These are phyloP conservation scores for Yarrowia sp. DNA, from an alignment of 805 yeast genomes.

Conservation along the genomic window DNA sequence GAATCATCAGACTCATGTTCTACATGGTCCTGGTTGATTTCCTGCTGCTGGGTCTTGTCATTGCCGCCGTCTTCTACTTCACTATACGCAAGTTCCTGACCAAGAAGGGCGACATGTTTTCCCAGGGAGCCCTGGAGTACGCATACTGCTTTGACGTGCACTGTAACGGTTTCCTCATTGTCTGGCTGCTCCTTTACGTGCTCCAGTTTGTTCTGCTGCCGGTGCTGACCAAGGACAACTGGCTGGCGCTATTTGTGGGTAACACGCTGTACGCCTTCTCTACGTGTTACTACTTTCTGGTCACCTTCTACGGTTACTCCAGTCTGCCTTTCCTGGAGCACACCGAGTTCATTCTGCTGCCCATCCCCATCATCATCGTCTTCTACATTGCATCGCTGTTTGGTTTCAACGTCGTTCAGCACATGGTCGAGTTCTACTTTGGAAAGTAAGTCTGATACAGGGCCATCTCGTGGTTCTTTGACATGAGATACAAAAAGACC, in stretches of 20 bases:
- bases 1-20: constrained; percentile 62
- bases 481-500: not conserved
- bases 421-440: constrained; percentile 52
- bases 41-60: constrained; percentile 61
- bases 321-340: constrained; percentile 64
- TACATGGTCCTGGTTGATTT: constrained; percentile 88
- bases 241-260: constrained; percentile 70
- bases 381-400: constrained; percentile 60
- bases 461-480: not conserved
- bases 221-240: constrained; percentile 58
- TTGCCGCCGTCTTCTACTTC: constrained; percentile 73
- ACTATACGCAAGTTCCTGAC: constrained; percentile 61
- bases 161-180: constrained; percentile 80
- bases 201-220: constrained; percentile 76
- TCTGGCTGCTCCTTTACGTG: constrained; percentile 74
- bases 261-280: constrained; percentile 75
- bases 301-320: constrained; percentile 88
- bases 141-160: constrained; percentile 93
- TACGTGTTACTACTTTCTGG: constrained; percentile 68
- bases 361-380: constrained; percentile 59
- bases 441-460: constrained; percentile 26
- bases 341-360: constrained; percentile 60
- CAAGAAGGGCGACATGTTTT: constrained; percentile 33
- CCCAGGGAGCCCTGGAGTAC: constrained; percentile 70
- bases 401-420: constrained; percentile 71